phyloP scores from a whole-genome alignment of 148 eudicot species.

The Rhododendron griersonianum region DNA sequence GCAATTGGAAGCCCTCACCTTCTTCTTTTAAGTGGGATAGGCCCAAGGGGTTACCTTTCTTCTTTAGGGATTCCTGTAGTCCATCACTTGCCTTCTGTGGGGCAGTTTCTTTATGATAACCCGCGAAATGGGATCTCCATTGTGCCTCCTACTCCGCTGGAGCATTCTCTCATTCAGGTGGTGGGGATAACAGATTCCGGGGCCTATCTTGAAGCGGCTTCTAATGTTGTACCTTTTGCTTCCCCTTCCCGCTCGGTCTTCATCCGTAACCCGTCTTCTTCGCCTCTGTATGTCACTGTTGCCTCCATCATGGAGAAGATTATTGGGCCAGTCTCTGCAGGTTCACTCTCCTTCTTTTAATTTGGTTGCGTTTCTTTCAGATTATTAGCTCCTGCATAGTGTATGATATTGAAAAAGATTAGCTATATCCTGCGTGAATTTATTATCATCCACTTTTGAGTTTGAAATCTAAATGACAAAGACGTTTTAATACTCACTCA shows the following conservation, averaged over 20 bases:
- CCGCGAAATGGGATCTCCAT: conserved; percentile 90
- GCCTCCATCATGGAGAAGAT: conserved; percentile 92
- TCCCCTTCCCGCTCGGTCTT: conserved; percentile 53
- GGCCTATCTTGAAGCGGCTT: conserved; percentile 77
- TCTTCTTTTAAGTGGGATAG: conserved; percentile 79
- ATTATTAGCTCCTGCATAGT: not conserved
- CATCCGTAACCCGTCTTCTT: conserved; percentile 38
- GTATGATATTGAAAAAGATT: not conserved
- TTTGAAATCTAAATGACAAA: not conserved
- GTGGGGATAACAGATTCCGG: conserved; percentile 83
- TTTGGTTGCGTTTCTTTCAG: not conserved
- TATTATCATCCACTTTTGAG: not conserved
- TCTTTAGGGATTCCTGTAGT: conserved; percentile 86
- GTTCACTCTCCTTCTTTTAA: conserved; percentile 12
- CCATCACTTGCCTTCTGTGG: conserved; percentile 75
- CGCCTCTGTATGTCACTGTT: conserved; percentile 60
- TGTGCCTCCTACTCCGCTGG: conserved; percentile 69
- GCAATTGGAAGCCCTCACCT: conserved; percentile 89
- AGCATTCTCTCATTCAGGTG: conserved; percentile 91
- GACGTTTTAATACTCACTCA: not conserved
- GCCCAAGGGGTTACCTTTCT: conserved; percentile 77
- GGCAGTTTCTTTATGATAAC: conserved; percentile 83
- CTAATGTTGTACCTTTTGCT: conserved; percentile 60
- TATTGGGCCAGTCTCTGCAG: conserved; percentile 53
- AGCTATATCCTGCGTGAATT: not conserved